Base-by-base conservation (phyloP, 306 rosid genomes). In the Corylus americana region DNA sequence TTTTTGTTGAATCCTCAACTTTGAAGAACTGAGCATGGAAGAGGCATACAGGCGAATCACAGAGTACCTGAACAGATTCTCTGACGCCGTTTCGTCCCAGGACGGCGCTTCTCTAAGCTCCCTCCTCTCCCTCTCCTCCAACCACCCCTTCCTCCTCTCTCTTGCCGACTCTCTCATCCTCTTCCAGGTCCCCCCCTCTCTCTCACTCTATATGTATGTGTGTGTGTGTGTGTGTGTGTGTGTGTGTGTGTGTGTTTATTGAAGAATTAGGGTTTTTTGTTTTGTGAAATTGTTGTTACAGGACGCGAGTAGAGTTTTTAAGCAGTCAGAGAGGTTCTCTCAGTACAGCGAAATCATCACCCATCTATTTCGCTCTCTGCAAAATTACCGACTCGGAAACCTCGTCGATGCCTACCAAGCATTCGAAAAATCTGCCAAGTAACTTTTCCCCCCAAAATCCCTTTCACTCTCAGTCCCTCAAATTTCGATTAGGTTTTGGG, bases 41-140 rank as follows among this genome's bases (percentile, higher is more conserved):
- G 99, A 95, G 71, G 94, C 99, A 0, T 96, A 91, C 67, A 83
- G 98, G 80, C 90, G 92, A 85, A 91, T 95, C 70, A 89, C 86
- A 1, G 98, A 95, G 17, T 95, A 81, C 83, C 90, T 95, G 35
- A 88, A 82, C 79, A 91, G 93, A 18, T 95, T 95, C 77, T 82
- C 83, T 75, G 93, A 86, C 86, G 92, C 98, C 57, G 84, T 95
- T 71, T 82, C 91, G 0, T 84, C 78, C 42, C 98, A 95, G 80
- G 91, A 92, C 80, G 97, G 89, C 14, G 79, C 86, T 66, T 86
- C 92, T 13, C 91, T 95, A 78, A 89, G 89, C 77, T 74, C 87
- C 10, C 94, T 92, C 55, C 90, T 92, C 66, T 82, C 98, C 53
- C 84, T 95, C 74, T 93, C 98, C 11, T 93, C 98, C 73, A 86